Percentiles rank a stretch among this genome's conserved stretches.
Conservation (phyloP, 2,329 filamentous ascomycete species). For the Pyrenochaeta sp. region DNA sequence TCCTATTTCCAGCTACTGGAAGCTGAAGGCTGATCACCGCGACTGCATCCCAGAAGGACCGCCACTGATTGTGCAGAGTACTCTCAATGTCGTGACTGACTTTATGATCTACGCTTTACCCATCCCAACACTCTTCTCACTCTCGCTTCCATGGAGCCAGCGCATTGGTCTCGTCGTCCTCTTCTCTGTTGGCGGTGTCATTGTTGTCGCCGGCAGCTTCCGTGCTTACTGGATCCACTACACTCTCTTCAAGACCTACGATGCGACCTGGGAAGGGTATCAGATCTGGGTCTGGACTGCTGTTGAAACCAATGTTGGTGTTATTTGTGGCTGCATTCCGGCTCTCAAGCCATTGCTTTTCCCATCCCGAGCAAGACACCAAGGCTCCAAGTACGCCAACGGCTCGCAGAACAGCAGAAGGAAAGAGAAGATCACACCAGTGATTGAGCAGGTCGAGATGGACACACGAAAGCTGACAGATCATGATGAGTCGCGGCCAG, state of each 20-base stretch:
- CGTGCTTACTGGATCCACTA: constrained; percentile 59
- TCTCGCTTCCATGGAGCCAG: constrained; percentile 55
- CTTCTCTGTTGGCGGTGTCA: constrained; percentile 55
- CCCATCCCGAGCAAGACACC: constrained; percentile 39
- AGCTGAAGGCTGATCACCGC: constrained; percentile 43
- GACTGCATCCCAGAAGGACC: constrained; percentile 57
- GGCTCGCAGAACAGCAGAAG: constrained; percentile 42
- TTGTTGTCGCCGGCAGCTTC: constrained; percentile 57
- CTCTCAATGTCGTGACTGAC: constrained; percentile 57
- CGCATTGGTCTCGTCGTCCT: constrained; percentile 55
- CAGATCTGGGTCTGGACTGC: constrained; percentile 55
- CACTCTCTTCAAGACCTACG: constrained; percentile 54
- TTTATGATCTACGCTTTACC: constrained; percentile 57
- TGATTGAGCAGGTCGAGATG: constrained; percentile 45
- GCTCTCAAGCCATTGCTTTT: constrained; percentile 54
- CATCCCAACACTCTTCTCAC: constrained; percentile 56
- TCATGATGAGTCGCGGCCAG: constrained; percentile 33
- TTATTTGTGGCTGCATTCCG: constrained; percentile 56
- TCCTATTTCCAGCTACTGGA: constrained; percentile 57
- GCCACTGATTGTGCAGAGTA: constrained; percentile 52
- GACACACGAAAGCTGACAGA: constrained; percentile 42
- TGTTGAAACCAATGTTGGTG: constrained; percentile 54
- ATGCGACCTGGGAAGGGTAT: constrained; percentile 57
- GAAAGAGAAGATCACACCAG: constrained; percentile 42
- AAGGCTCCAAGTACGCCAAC: constrained; percentile 41